Percentiles rank a stretch among this genome's conserved stretches.
These are phyloP conservation scores for Rhododendron molle DNA, from an alignment of 148 eudicot species.

Conservation along the genomic window DNA sequence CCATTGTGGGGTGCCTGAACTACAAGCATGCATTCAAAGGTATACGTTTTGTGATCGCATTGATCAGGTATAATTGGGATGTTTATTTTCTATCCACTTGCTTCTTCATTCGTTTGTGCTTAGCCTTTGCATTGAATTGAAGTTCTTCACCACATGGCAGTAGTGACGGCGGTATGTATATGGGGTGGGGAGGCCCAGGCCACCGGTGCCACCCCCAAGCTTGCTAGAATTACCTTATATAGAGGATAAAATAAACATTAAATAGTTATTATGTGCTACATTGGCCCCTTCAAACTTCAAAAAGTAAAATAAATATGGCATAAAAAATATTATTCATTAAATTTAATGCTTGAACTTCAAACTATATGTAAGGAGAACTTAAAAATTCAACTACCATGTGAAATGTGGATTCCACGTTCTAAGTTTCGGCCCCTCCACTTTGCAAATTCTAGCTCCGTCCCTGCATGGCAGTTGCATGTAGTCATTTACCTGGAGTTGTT, in stretches of 20 bases:
- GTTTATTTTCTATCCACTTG: background rate
- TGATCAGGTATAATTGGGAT: background rate
- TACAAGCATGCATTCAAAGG: constrained; percentile 93
- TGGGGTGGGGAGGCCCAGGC: background rate
- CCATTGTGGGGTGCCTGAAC: constrained; percentile 97
- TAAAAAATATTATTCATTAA: too few relatives aligned
- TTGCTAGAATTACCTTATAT: background rate
- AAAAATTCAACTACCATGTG: background rate
- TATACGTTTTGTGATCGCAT: constrained; percentile 9
- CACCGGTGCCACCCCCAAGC: background rate
- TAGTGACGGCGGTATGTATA: background rate
- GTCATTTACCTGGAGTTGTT: background rate
- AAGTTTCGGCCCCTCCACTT: background rate
- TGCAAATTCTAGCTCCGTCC: background rate
- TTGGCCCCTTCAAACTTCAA: background rate
- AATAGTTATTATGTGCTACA: background rate
- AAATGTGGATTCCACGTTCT: background rate
- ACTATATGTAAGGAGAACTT: too few relatives aligned
- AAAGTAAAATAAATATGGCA: background rate
- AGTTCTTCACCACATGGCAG: background rate
- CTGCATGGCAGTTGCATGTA: background rate
- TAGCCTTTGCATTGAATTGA: background rate
- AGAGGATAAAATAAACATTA: too few relatives aligned
- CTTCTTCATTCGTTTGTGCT: background rate
- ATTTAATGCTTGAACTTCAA: background rate